Conservation (phyloP, 805 yeast species). For the Lipomyces mesembrius region DNA sequence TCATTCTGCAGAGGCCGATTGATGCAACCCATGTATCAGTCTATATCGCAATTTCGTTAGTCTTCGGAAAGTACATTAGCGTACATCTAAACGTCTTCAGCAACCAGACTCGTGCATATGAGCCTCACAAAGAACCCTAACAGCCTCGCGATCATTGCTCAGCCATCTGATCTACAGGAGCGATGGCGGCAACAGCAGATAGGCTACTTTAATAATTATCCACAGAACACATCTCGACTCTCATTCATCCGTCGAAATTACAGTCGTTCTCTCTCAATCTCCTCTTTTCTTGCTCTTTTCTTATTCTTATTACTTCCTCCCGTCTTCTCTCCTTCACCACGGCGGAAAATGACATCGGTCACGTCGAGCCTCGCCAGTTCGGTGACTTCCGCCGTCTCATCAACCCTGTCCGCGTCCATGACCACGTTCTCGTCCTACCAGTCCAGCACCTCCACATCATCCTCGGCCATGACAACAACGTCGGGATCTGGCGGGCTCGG, state of each 20-base stretch:
- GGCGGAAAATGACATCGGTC: neutral
- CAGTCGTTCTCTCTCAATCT: neutral
- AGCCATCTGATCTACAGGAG: neutral
- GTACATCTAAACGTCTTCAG: neutral
- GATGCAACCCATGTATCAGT: neutral
- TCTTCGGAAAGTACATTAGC: neutral
- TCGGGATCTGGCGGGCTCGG: slow-evolving; percentile 11
- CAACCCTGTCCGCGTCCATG: slow-evolving; percentile 14
- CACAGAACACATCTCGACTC: neutral
- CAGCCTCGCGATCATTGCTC: neutral
- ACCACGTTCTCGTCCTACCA: slow-evolving; percentile 7
- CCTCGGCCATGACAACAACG: slow-evolving; percentile 13
- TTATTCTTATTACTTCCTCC: neutral
- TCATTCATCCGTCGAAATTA: neutral
- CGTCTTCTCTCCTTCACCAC: neutral
- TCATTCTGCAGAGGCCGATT: neutral
- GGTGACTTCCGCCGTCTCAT: slow-evolving; percentile 3
- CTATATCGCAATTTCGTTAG: neutral
- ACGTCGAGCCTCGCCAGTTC: neutral
- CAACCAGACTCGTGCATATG: neutral
- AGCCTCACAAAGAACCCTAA: neutral
- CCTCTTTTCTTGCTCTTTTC: neutral
- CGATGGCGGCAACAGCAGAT: neutral
- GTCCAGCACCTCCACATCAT: slow-evolving; percentile 17
- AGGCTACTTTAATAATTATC: neutral